phyloP scores from a whole-genome alignment of 2,329 filamentous ascomycete genomes.

The Aspergillus pseudotamarii region DNA sequence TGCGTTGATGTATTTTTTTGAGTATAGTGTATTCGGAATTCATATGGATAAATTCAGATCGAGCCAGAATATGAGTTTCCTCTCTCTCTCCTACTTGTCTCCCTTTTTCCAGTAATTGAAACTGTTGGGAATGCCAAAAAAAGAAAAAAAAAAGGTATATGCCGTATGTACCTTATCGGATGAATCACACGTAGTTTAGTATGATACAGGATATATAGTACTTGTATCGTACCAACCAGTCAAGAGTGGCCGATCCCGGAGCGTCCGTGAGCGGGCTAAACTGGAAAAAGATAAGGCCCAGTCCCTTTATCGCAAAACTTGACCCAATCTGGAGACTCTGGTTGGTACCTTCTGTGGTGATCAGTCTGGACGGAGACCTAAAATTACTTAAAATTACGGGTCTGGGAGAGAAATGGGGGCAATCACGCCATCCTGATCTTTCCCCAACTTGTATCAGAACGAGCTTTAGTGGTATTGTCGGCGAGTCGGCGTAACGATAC shows the following conservation, averaged over 20 bases:
- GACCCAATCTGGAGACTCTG: background rate
- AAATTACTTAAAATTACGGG: constrained; percentile 4
- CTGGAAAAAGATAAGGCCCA: background rate
- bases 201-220: background rate
- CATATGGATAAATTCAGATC: background rate
- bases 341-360: background rate
- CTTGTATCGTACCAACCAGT: constrained; percentile 1
- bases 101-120: background rate
- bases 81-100: background rate
- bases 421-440: constrained; percentile 10
- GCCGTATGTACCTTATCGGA: background rate
- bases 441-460: background rate
- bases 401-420: background rate
- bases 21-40: background rate
- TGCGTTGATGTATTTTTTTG: background rate
- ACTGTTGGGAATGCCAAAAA: too few relatives aligned
- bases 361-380: background rate
- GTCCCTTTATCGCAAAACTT: background rate
- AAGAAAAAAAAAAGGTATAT: background rate
- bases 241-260: constrained; percentile 6
- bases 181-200: background rate
- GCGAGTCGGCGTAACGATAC: background rate
- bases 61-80: background rate
- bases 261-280: background rate
- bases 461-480: background rate